Conservation (phyloP, 495 filamentous ascomycete genomes). For the Lasiosphaeria miniovina region DNA sequence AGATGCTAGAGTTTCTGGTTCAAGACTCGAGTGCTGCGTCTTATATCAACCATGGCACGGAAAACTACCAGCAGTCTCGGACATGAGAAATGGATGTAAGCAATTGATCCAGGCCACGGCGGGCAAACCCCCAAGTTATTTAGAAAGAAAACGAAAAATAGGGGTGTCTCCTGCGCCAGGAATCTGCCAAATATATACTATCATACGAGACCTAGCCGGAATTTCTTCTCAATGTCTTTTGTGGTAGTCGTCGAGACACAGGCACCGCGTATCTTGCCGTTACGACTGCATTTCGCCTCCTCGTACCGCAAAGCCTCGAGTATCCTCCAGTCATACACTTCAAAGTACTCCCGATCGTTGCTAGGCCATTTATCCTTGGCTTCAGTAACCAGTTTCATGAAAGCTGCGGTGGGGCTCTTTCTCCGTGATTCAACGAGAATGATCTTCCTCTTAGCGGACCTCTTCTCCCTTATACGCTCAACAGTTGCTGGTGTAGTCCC, state of each 20-base stretch:
- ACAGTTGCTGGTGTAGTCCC: slow-evolving; percentile 25
- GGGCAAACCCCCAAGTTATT: no score
- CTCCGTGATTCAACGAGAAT: slow-evolving; percentile 45
- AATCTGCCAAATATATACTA: no score
- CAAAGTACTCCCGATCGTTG: slow-evolving; percentile 38
- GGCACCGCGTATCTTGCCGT: neutral
- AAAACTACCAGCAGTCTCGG: no score
- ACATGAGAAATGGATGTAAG: no score
- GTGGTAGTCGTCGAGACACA: slow-evolving; percentile 11
- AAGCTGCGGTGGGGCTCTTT: slow-evolving; percentile 34
- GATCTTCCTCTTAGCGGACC: slow-evolving; percentile 35
- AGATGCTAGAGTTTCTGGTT: no score
- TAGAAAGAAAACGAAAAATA: no score
- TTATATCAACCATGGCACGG: no score
- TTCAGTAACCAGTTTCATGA: slow-evolving; percentile 35
- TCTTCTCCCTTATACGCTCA: slow-evolving; percentile 18
- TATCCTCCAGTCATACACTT: slow-evolving; percentile 50
- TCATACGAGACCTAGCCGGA: slow-evolving; percentile 27
- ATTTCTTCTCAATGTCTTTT: slow-evolving; percentile 21
- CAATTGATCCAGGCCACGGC: no score
- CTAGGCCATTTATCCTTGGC: slow-evolving; percentile 31
- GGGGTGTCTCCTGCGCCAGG: no score
- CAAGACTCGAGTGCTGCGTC: no score
- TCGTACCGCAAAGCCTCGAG: slow-evolving; percentile 41
- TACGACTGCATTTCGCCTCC: slow-evolving; percentile 28